Conservation (phyloP, 495 filamentous ascomycete genomes). For the Xylaria cubensis region DNA sequence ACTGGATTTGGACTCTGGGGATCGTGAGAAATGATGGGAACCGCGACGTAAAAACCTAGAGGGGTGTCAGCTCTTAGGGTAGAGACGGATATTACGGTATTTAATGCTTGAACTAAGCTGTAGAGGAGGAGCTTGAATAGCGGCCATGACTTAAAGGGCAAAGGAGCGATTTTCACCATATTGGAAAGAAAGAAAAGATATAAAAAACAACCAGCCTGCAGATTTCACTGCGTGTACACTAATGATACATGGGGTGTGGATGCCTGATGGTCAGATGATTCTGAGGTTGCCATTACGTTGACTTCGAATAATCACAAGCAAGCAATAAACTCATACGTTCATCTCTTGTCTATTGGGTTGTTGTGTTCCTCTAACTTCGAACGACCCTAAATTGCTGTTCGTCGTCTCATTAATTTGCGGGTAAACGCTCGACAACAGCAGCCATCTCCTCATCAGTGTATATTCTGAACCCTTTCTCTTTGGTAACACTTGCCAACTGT, state of each 20-base stretch:
- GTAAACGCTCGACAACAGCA: constrained; percentile 77
- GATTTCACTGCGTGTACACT: constrained; percentile 11
- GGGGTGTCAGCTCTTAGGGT: constrained; percentile 18
- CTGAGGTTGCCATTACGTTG: background rate
- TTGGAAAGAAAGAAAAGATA: constrained; percentile 11
- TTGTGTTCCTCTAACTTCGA: constrained; percentile 24
- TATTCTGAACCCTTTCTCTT: constrained; percentile 96
- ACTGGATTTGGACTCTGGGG: constrained; percentile 47
- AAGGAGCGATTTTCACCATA: background rate
- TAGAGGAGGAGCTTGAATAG: background rate
- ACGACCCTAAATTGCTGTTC: constrained; percentile 3
- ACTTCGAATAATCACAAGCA: constrained; percentile 17
- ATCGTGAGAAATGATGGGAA: constrained; percentile 27
- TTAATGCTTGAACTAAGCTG: background rate
- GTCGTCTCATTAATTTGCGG: constrained; percentile 53
- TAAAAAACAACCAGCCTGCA: background rate
- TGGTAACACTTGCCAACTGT: constrained; percentile 96
- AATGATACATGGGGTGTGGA: constrained; percentile 13
- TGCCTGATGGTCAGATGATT: constrained; percentile 2
- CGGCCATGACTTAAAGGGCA: background rate
- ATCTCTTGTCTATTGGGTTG: constrained; percentile 23
- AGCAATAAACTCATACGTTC: constrained; percentile 9
- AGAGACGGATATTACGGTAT: constrained; percentile 8
- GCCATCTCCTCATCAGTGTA: constrained; percentile 98
- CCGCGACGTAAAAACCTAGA: constrained; percentile 5